These are phyloP conservation scores for Colletotrichum sp. DNA, from an alignment of 2,329 filamentous ascomycete genomes.

Conservation along the genomic window DNA sequence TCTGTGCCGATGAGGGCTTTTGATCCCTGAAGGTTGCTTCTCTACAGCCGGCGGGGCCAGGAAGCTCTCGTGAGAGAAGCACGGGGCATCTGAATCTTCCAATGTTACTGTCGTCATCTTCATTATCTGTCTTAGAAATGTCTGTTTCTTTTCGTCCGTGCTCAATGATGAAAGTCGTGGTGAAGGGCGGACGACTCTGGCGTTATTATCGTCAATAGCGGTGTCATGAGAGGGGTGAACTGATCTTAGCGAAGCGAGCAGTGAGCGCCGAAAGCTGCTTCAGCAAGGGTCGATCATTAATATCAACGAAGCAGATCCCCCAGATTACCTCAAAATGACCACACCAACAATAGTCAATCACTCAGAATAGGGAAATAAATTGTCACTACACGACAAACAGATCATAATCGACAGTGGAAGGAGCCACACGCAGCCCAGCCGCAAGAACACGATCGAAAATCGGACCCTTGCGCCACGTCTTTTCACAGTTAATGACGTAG, in stretches of 20 bases:
- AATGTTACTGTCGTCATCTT: slow-evolving; percentile 6
- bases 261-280: neutral
- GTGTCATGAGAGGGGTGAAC: neutral
- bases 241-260: neutral
- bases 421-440: neutral
- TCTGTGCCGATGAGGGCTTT: neutral
- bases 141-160: neutral
- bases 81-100: slow-evolving; percentile 11
- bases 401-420: neutral
- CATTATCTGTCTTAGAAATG: neutral
- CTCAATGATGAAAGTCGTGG: neutral
- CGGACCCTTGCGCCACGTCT: neutral
- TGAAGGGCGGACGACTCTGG: neutral
- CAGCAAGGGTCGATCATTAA: neutral
- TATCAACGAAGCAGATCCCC: neutral
- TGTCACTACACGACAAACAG: neutral
- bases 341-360: neutral
- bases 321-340: slow-evolving; percentile 3
- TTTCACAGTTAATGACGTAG: slow-evolving; percentile 7
- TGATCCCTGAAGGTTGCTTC: neutral
- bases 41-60: neutral
- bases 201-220: neutral
- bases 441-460: neutral
- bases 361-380: neutral
- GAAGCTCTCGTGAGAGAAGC: slow-evolving; percentile 13